Evolutionary conservation across 257 asterid species (phyloP).

Genomic region (Mentha longifolia): DNA sequence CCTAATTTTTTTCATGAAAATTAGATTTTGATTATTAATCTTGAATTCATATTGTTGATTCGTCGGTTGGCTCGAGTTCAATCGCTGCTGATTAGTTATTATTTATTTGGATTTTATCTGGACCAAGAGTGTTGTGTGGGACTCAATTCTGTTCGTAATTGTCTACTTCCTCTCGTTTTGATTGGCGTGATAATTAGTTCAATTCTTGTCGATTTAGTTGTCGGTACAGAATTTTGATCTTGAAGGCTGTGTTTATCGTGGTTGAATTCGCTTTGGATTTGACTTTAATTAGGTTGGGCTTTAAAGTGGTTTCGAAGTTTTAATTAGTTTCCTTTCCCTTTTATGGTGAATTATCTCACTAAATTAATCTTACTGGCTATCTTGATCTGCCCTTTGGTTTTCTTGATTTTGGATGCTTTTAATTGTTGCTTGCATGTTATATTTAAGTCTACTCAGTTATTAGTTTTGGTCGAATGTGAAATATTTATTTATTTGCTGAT

Average conservation of each 20-base stretch:
- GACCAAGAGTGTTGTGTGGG: background rate
- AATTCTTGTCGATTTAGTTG: slow-evolving; percentile 31
- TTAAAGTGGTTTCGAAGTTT: slow-evolving; percentile 6
- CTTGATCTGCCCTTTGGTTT: slow-evolving; percentile 27
- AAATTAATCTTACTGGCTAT: background rate
- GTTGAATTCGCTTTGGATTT: slow-evolving; percentile 38
- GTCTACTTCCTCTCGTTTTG: slow-evolving; percentile 11
- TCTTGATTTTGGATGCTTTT: slow-evolving; percentile 5
- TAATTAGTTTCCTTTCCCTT: background rate
- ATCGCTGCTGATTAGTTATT: background rate
- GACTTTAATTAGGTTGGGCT: slow-evolving; percentile 35
- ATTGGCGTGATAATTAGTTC: slow-evolving; percentile 10
- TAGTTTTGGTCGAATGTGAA: background rate
- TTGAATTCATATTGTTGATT: slow-evolving; percentile 22
- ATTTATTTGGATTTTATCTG: slow-evolving; percentile 28
- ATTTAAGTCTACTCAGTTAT: slow-evolving; percentile 2
- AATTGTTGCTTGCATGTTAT: slow-evolving; percentile 2
- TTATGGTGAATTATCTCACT: background rate
- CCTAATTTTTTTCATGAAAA: slow-evolving; percentile 34
- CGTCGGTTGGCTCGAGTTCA: slow-evolving; percentile 28
- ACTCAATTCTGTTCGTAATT: slow-evolving; percentile 18
- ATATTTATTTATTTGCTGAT: slow-evolving; percentile 6
- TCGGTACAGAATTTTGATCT: slow-evolving; percentile 10
- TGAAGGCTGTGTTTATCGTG: slow-evolving; percentile 4
- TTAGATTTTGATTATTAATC: background rate